These are phyloP conservation scores for Wickerhamiella azyma DNA, from an alignment of 805 yeast genomes.

Conservation along the genomic window DNA sequence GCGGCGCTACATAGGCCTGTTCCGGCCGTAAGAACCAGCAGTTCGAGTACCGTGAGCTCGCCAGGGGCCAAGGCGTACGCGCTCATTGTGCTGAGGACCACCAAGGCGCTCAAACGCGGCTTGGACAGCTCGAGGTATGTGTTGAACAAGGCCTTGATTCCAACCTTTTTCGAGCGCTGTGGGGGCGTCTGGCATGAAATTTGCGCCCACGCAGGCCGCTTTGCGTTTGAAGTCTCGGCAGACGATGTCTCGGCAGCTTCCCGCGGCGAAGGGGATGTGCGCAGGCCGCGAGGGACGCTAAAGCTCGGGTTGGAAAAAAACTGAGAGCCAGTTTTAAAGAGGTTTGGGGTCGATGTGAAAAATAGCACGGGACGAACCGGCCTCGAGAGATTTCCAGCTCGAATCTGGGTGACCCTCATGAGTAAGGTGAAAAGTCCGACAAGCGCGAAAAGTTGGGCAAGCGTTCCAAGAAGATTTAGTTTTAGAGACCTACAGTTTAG, in stretches of 20 bases:
- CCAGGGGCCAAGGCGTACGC: slow-evolving; percentile 86
- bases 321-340: not conserved
- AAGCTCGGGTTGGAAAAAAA: slow-evolving; percentile 4
- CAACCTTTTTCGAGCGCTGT: slow-evolving; percentile 3
- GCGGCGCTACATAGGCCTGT: slow-evolving; percentile 82
- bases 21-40: slow-evolving; percentile 65
- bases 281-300: not conserved
- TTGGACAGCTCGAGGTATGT: slow-evolving; percentile 55
- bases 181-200: slow-evolving; percentile 7
- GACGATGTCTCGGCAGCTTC: not conserved
- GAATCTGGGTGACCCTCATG: not conserved
- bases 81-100: slow-evolving; percentile 82
- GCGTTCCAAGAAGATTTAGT: too few relatives aligned
- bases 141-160: not conserved
- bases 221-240: too few relatives aligned
- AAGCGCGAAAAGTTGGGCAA: too few relatives aligned
- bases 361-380: not conserved
- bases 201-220: slow-evolving; percentile 5
- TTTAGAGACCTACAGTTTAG: too few relatives aligned
- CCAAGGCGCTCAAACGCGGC: slow-evolving; percentile 76
- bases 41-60: slow-evolving; percentile 56
- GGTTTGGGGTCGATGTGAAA: not conserved
- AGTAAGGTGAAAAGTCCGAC: not conserved
- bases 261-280: not conserved
- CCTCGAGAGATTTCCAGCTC: not conserved